These are phyloP conservation scores for Corniculantispora saksenae DNA, from an alignment of 2,329 filamentous ascomycete species.

Conservation along the genomic window DNA sequence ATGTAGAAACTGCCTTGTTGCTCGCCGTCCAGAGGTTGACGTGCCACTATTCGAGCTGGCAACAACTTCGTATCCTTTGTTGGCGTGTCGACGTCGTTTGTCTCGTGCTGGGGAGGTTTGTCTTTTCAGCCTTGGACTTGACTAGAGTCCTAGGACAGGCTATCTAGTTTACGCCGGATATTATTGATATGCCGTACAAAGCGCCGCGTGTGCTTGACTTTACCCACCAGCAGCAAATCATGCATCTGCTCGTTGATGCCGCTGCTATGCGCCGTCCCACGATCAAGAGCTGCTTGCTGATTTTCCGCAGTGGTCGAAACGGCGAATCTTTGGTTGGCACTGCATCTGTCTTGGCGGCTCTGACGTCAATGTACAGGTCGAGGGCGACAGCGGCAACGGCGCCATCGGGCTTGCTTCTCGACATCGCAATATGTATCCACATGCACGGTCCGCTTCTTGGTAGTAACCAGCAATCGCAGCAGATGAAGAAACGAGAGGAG, in stretches of 20 bases:
- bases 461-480: constrained; percentile 24
- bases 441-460: constrained; percentile 27
- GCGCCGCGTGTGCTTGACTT: constrained; percentile 17
- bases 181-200: not conserved
- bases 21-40: not conserved
- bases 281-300: not conserved
- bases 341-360: not conserved
- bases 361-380: not conserved
- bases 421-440: not conserved
- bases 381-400: constrained; percentile 19
- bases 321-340: not conserved
- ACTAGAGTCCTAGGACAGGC: not conserved
- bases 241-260: constrained; percentile 25
- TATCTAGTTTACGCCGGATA: not conserved
- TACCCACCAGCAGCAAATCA: constrained; percentile 24
- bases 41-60: not conserved
- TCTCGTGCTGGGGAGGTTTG: not conserved
- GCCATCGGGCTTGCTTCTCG: not conserved
- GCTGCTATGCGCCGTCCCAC: constrained; percentile 4
- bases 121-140: not conserved
- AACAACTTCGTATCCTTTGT: not conserved
- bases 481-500: not conserved
- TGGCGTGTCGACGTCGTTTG: not conserved
- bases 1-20: not conserved
- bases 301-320: not conserved